A percentile compares a stretch with the other conserved stretches of the same genome.
phyloP scores from a whole-genome alignment of 2,329 filamentous ascomycete genomes.

The Thermochaetoides dissita region DNA sequence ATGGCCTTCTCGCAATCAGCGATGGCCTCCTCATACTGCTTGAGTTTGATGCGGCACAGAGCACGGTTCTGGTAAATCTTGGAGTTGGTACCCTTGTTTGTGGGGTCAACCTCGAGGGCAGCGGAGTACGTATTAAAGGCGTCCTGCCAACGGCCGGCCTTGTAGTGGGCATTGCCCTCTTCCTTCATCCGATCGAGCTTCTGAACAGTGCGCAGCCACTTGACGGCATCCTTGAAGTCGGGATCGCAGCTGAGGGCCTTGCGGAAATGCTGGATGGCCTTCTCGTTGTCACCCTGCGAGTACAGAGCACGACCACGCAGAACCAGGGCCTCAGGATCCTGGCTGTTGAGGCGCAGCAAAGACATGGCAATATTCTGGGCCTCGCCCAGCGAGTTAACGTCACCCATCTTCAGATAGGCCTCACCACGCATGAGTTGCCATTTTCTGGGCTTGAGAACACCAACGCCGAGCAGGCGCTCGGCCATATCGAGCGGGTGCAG shows the following conservation, averaged over 20 bases:
- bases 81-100: conserved; percentile 83
- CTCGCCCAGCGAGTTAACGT: conserved; percentile 75
- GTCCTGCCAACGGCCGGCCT: conserved; percentile 62
- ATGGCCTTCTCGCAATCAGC: conserved; percentile 76
- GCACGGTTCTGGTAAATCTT: conserved; percentile 93
- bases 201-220: conserved; percentile 78
- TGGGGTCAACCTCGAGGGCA: conserved; percentile 71
- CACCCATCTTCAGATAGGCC: conserved; percentile 85
- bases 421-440: conserved; percentile 90
- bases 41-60: conserved; percentile 68
- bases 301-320: conserved; percentile 80
- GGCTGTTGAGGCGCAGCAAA: conserved; percentile 69
- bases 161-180: conserved; percentile 83
- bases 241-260: conserved; percentile 83
- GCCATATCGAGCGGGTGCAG: conserved; percentile 85
- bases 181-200: conserved; percentile 89
- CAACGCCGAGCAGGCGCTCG: conserved; percentile 59
- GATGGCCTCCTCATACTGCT: conserved; percentile 70
- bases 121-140: conserved; percentile 76
- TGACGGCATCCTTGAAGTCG: conserved; percentile 77
- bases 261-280: conserved; percentile 83
- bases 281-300: conserved; percentile 84
- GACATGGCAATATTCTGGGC: conserved; percentile 87
- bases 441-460: conserved; percentile 72
- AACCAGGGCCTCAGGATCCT: conserved; percentile 87